These are phyloP conservation scores for Aspergillus saccharolyticus DNA, from an alignment of 495 filamentous ascomycete species.

Conservation along the genomic window DNA sequence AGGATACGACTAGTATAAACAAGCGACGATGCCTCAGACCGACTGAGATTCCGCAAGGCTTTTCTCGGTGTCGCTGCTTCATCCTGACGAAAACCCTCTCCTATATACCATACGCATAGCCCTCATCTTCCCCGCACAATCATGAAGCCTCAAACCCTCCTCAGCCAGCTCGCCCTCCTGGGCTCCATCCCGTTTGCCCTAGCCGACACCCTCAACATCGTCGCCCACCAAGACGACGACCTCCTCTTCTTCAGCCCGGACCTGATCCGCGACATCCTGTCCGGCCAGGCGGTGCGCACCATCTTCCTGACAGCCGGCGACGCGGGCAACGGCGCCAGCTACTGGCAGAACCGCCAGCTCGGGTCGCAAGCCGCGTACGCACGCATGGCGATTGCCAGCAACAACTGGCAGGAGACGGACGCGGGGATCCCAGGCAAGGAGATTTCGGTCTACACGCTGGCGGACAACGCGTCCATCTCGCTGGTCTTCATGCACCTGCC, in stretches of 20 bases:
- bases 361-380: slow-evolving; percentile 15
- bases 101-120: not conserved
- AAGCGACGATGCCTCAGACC: not conserved
- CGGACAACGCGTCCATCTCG: slow-evolving; percentile 5
- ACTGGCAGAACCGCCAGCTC: slow-evolving; percentile 11
- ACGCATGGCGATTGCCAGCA: slow-evolving; percentile 10
- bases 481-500: slow-evolving; percentile 19
- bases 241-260: slow-evolving; percentile 19
- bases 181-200: not conserved
- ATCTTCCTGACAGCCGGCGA: slow-evolving; percentile 80
- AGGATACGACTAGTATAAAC: not conserved
- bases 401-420: slow-evolving; percentile 13
- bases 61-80: not conserved
- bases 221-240: slow-evolving; percentile 21
- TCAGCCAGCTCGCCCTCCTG: not conserved
- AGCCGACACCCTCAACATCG: slow-evolving; percentile 17
- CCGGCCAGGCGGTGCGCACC: slow-evolving; percentile 50
- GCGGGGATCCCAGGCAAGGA: slow-evolving; percentile 3
- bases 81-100: not conserved
- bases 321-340: slow-evolving; percentile 45
- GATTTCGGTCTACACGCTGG: slow-evolving; percentile 13
- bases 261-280: slow-evolving; percentile 11
- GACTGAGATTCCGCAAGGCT: not conserved
- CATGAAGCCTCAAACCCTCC: not conserved
- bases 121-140: not conserved